Conservation (phyloP, 208 protist species). For the Leishmania amazonensis region DNA sequence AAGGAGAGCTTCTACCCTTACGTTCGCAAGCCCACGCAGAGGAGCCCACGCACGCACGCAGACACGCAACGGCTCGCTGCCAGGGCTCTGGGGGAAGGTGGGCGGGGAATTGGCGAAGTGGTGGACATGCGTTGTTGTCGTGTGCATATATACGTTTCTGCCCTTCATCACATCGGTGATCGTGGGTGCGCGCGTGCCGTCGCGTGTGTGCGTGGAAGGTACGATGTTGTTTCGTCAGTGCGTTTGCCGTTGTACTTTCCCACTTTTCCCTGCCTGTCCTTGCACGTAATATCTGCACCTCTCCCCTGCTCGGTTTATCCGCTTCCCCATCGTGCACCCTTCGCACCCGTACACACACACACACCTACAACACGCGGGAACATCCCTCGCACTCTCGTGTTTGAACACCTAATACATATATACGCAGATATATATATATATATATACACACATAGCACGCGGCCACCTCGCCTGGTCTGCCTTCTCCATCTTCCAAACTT, state of each 20-base stretch:
- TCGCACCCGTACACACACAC: not conserved
- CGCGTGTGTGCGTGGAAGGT: not conserved
- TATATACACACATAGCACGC: not conserved
- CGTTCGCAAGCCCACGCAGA: not conserved
- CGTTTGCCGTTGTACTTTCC: not conserved
- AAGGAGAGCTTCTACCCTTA: not conserved
- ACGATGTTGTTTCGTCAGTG: not conserved
- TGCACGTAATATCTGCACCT: not conserved
- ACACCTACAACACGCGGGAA: not conserved
- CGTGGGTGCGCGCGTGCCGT: not conserved
- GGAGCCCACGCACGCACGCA: not conserved
- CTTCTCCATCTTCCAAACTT: not conserved
- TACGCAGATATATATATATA: not conserved
- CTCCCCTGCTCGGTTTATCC: not conserved
- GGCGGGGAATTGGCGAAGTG: not conserved
- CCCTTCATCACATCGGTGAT: too few relatives aligned
- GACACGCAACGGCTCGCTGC: not conserved
- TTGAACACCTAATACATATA: not conserved
- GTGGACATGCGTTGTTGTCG: not conserved
- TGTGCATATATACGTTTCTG: not conserved
- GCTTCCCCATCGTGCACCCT: not conserved
- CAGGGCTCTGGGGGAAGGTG: not conserved
- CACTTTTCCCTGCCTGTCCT: not conserved
- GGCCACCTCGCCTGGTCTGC: not conserved
- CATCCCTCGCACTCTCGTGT: too few relatives aligned